phyloP scores from a whole-genome alignment of 768 basidiomycete species.

The Tricholoma bakamatsutake region DNA sequence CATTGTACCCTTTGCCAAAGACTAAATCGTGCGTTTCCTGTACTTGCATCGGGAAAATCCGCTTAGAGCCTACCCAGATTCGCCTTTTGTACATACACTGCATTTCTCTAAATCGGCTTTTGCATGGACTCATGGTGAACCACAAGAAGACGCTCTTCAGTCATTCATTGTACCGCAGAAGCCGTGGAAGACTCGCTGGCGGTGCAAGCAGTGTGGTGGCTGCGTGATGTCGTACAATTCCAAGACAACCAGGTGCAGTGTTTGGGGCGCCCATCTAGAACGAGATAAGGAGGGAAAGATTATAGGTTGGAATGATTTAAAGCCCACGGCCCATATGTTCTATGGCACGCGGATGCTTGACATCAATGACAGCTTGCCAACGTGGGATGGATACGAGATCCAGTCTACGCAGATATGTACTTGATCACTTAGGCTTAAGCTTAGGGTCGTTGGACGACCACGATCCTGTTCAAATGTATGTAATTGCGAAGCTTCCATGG shows the following conservation, averaged over 20 bases:
- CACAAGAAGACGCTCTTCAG: constrained; percentile 33
- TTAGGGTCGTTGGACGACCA: neutral
- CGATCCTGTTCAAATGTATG: neutral
- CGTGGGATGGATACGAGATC: constrained; percentile 63
- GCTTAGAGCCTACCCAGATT: constrained; percentile 28
- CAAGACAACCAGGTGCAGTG: constrained; percentile 41
- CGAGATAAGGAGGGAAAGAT: constrained; percentile 47
- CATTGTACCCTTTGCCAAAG: constrained; percentile 70
- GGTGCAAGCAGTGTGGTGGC: constrained; percentile 58
- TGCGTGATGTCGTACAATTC: constrained; percentile 49
- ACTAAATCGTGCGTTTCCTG: constrained; percentile 37
- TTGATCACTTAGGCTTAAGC: neutral
- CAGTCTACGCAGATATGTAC: constrained; percentile 32
- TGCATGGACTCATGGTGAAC: constrained; percentile 43
- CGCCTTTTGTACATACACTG: constrained; percentile 57
- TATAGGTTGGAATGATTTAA: constrained; percentile 45
- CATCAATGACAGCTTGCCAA: constrained; percentile 48
- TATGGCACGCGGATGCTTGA: constrained; percentile 59
- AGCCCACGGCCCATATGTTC: constrained; percentile 63
- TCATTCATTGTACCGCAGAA: constrained; percentile 41
- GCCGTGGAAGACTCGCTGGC: constrained; percentile 54
- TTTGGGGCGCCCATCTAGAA: constrained; percentile 54
- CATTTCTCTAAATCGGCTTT: constrained; percentile 50
- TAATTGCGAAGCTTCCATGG: neutral
- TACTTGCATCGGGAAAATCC: neutral